These are phyloP conservation scores for Vigna radiata DNA, from an alignment of 306 rosid genomes.

Conservation along the genomic window DNA sequence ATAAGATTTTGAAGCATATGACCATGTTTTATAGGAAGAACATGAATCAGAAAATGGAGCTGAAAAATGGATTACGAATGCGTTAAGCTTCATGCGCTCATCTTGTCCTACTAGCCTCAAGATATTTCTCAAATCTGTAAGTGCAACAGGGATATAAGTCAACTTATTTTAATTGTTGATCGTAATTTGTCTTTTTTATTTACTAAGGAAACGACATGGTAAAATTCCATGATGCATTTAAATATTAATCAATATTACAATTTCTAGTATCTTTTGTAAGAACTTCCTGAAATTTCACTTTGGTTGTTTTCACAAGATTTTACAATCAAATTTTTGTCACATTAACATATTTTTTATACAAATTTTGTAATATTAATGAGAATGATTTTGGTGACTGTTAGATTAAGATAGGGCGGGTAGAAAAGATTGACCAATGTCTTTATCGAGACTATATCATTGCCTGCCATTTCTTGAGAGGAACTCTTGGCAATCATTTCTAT, in stretches of 20 bases:
- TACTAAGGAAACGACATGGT: background rate
- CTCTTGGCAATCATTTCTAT: slow-evolving; percentile 9
- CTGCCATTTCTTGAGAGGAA: background rate
- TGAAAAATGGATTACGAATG: slow-evolving; percentile 37
- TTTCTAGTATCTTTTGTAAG: background rate
- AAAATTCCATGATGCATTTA: background rate
- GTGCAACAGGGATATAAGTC: background rate
- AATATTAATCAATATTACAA: no score
- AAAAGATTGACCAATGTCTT: slow-evolving; percentile 40
- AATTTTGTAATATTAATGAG: background rate
- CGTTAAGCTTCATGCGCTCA: slow-evolving; percentile 30
- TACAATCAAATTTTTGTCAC: no score
- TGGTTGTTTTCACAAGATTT: no score
- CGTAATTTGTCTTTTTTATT: background rate
- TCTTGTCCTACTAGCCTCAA: slow-evolving; percentile 26
- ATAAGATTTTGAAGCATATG: background rate
- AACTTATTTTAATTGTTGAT: background rate
- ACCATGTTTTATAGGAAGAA: slow-evolving; percentile 36
- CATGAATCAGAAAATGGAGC: slow-evolving; percentile 28
- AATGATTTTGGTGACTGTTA: background rate
- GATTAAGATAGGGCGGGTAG: slow-evolving; percentile 28
- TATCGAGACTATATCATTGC: slow-evolving; percentile 21
- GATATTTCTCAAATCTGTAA: slow-evolving; percentile 20
- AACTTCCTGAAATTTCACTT: background rate
- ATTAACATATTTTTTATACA: no score